phyloP scores from a whole-genome alignment of 495 filamentous ascomycete genomes.

The Annulohypoxylon moriforme region DNA sequence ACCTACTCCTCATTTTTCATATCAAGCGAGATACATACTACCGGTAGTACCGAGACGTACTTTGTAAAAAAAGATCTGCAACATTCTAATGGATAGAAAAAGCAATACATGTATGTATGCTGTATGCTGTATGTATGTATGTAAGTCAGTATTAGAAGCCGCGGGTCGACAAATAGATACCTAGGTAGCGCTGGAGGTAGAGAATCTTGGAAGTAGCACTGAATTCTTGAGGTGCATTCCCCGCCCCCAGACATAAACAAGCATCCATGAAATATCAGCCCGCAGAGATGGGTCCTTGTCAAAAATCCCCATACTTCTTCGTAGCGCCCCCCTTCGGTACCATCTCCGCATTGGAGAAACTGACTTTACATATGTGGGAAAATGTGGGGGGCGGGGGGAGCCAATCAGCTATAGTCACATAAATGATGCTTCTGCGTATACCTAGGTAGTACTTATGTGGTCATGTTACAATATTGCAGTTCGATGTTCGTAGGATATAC shows the following conservation, averaged over 20 bases:
- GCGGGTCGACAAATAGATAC: background rate
- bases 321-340: slow-evolving; percentile 28
- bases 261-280: slow-evolving; percentile 24
- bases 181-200: background rate
- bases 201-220: slow-evolving; percentile 1
- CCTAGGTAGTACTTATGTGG: background rate
- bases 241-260: slow-evolving; percentile 43
- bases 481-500: background rate
- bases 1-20: slow-evolving; percentile 12
- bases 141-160: background rate
- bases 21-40: slow-evolving; percentile 6
- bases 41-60: slow-evolving; percentile 8
- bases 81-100: slow-evolving; percentile 1
- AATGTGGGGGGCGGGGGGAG: slow-evolving; percentile 47
- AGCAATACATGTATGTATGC: slow-evolving; percentile 13
- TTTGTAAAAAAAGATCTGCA: slow-evolving; percentile 13
- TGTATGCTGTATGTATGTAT: background rate
- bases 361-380: slow-evolving; percentile 31
- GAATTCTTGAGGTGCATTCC: slow-evolving; percentile 24
- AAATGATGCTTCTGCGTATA: slow-evolving; percentile 7
- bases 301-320: slow-evolving; percentile 41
- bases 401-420: slow-evolving; percentile 32
- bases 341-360: slow-evolving; percentile 51
- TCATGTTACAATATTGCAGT: slow-evolving; percentile 36
- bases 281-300: slow-evolving; percentile 24